Evolutionary conservation across 208 protist genomes (phyloP).

Genomic region (Trichomonas vaginalis): DNA sequence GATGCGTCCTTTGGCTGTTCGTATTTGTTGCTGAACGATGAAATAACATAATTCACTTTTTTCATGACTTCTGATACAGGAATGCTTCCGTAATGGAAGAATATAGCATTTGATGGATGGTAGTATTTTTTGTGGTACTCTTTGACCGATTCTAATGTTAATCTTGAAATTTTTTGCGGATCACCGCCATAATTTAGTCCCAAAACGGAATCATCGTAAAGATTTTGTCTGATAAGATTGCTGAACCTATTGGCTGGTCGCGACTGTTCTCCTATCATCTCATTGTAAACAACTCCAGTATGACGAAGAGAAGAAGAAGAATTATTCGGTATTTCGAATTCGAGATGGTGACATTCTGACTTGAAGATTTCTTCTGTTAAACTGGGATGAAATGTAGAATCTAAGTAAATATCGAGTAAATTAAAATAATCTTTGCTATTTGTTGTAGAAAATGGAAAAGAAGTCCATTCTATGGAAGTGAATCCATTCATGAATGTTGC

Average conservation of each 20-base stretch:
- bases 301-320: background rate
- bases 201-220: background rate
- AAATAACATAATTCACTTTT: background rate
- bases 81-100: slow-evolving; percentile 17
- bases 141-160: background rate
- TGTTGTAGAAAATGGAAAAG: background rate
- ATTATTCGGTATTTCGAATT: background rate
- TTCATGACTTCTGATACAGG: background rate
- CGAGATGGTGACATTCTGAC: background rate
- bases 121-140: background rate
- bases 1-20: background rate
- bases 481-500: background rate
- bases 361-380: background rate
- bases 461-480: background rate
- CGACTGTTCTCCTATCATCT: background rate
- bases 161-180: background rate
- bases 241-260: background rate
- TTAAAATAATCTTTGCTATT: background rate
- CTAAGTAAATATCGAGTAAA: background rate
- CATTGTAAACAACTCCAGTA: background rate
- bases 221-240: background rate
- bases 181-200: background rate
- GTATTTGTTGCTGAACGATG: too few species aligned
- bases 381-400: background rate
- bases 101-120: slow-evolving; percentile 26